Conservation (phyloP, 2,329 filamentous ascomycete genomes). For the Cercospora sp. region DNA sequence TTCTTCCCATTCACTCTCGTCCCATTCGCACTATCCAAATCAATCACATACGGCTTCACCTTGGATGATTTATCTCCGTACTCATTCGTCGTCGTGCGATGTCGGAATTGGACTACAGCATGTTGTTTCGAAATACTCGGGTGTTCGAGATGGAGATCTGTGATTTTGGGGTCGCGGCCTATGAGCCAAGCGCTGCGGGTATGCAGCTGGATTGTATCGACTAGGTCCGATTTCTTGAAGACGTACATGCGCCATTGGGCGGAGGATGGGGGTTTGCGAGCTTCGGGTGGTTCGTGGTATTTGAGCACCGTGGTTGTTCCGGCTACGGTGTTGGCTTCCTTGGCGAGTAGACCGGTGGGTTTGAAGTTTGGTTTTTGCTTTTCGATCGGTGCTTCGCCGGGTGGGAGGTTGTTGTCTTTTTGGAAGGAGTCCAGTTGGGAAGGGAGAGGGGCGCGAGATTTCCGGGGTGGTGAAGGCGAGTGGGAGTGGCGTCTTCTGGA, state of each 20-base stretch:
- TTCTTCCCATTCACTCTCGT: conserved; percentile 76
- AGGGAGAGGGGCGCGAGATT: conserved; percentile 47
- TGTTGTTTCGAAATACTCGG: conserved; percentile 95
- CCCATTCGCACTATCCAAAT: conserved; percentile 90
- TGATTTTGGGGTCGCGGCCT: conserved; percentile 76
- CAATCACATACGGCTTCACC: conserved; percentile 79
- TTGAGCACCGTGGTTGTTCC: conserved; percentile 80
- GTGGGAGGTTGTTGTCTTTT: conserved; percentile 28
- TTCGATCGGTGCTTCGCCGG: conserved; percentile 45
- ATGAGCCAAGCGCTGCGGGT: conserved; percentile 86
- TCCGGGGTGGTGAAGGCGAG: conserved; percentile 45
- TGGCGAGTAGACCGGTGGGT: conserved; percentile 77
- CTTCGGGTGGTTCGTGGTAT: conserved; percentile 93
- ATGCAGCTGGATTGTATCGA: conserved; percentile 78
- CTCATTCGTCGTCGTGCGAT: conserved; percentile 79
- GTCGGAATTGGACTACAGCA: conserved; percentile 89
- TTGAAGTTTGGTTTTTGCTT: conserved; percentile 89
- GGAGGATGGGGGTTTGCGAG: conserved; percentile 77
- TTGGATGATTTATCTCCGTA: conserved; percentile 78
- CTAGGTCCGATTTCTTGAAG: conserved; percentile 76
- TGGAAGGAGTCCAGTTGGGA: conserved; percentile 50
- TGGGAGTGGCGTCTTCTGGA: conserved; percentile 38
- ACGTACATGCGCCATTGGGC: conserved; percentile 88
- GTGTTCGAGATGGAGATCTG: conserved; percentile 82
- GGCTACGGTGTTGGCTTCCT: conserved; percentile 79